Base-by-base conservation (phyloP, 306 rosid species). In the Alnus rubra region DNA sequence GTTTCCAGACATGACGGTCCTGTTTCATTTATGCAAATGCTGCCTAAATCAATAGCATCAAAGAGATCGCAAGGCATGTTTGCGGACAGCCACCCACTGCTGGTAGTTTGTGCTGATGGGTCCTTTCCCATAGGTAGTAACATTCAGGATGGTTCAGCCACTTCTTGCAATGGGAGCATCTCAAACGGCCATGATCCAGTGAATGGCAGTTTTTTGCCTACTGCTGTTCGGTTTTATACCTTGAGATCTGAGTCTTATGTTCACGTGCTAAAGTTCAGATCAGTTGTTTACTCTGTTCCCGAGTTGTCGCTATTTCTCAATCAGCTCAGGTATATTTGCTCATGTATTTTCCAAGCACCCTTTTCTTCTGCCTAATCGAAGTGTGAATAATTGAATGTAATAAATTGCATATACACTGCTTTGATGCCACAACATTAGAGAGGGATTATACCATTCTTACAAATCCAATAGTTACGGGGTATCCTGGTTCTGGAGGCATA, bases 1-100 rank as follows among this genome's bases (percentile, higher is more conserved):
- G 93, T 93, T 81, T 96, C 94, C 77, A 87, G 88, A 74, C 93
- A 89, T 45, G 98, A 90, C 49, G 94, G 96, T 74, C 92, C 98
- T 78, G 93, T 91, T 81, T 90, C 94, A 77, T 89, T 87, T 71
- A 86, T 96, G 97, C 97, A 96, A 96, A 84, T 91, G 89, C 82
- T 96, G 69, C 98, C 98, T 37, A 96, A 88, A 83, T 94, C 96
- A 73, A 67, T 90, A 54, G 76, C 82, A 44, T 88, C 90, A 18
- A 93, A 90, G 82, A 88, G 82, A 78, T 74, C 83, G 9, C 94
- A 83, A 69, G 93, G 90, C 84, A 90, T 87, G 83, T 91, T 89
- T 79, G 86, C 87, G 19, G 88, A 85, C 76, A 86, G 88, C 68
- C 93, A 92, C 48, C 99, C 98, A 0, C 74, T 96, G 81, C 76